Evolutionary conservation across 371 early-diverging fungal genomes (phyloP), one percentile per base, ranked within the genome.

Genomic region (Dichotomocladium elegans): DNA sequence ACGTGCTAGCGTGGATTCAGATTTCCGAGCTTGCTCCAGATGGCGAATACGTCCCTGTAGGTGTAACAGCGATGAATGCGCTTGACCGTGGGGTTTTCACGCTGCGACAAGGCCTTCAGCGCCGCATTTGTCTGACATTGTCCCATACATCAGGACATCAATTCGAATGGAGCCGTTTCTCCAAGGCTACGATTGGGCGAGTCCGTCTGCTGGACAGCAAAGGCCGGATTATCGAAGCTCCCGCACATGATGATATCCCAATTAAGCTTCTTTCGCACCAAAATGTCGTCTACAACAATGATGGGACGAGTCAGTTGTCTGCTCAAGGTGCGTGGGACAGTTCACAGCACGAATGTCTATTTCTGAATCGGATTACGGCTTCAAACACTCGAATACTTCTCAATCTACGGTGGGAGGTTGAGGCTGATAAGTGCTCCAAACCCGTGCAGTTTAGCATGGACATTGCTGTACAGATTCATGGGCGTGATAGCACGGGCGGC

Each of bases 41-140:
- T 30, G 93, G 93, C 3, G 77, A 80, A 3, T 92, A 91, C 65
- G 75, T 74, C 45, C 80, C 82, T 4, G 90, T 87, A 26, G 85
- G 85, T 4, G 88, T 89, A 0, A 73, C 76, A 8, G 62, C 85
- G 1, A 68, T 73, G 33, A 61, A 67, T 3, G 29, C 72, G 0
- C 55, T 73, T 19, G 84, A 85, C 34, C 53, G 77, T 1, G 88
- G 89, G n/a, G 76, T 77, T 1, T 91, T 92, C 53, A 53, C 75
- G 24, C 66, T 93, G 24, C 80, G 86, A 29, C 95, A 94, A 66
- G 95, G 95, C 5, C 56, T 94, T 17, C 94, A 93, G 64, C 79
- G 93, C 4, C 83, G 92, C 8, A 76, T 94, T 27, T 58, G 70
- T 17, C 44, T 93, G 24, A 70, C 70, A 21, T 60, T 89, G 27